Evolutionary conservation across 495 filamentous ascomycete species (phyloP).

Genomic region (Aspergillus olivimuriae): DNA sequence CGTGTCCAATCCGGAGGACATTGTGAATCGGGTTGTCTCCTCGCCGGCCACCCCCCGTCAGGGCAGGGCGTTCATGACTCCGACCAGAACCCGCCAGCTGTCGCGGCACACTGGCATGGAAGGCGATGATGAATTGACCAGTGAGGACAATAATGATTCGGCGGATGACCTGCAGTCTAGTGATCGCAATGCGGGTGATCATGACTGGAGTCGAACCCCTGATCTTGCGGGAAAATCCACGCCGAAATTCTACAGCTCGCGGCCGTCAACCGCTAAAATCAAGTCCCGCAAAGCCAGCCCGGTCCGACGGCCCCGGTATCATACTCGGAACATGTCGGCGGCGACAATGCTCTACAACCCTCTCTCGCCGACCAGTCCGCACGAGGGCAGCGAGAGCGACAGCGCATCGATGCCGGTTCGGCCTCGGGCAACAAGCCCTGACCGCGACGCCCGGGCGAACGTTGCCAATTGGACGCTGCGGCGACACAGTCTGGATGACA

Average conservation of each 20-base stretch:
- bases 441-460: slow-evolving; percentile 10
- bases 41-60: slow-evolving; percentile 26
- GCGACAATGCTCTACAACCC: slow-evolving; percentile 67
- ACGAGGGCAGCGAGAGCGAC: slow-evolving; percentile 43
- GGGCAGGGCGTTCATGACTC: slow-evolving; percentile 16
- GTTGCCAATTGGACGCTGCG: slow-evolving; percentile 21
- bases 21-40: slow-evolving; percentile 21
- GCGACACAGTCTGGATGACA: slow-evolving; percentile 16
- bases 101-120: slow-evolving; percentile 68
- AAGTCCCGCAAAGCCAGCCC: slow-evolving; percentile 36
- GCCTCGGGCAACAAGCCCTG: slow-evolving; percentile 18
- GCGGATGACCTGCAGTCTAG: slow-evolving; percentile 20
- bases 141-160: slow-evolving; percentile 60
- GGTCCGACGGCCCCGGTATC: slow-evolving; percentile 25
- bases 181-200: slow-evolving; percentile 30
- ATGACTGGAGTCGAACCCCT: slow-evolving; percentile 5
- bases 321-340: slow-evolving; percentile 60
- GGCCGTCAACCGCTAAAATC: slow-evolving; percentile 36
- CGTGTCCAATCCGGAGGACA: slow-evolving; percentile 54
- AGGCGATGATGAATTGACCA: slow-evolving; percentile 86
- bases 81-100: slow-evolving; percentile 26
- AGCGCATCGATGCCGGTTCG: slow-evolving; percentile 23
- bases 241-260: slow-evolving; percentile 40
- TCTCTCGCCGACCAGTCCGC: slow-evolving; percentile 34
- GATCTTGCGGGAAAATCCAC: slow-evolving; percentile 23